Conservation (phyloP, 257 asterid genomes). For the Fraxinus excelsior region DNA sequence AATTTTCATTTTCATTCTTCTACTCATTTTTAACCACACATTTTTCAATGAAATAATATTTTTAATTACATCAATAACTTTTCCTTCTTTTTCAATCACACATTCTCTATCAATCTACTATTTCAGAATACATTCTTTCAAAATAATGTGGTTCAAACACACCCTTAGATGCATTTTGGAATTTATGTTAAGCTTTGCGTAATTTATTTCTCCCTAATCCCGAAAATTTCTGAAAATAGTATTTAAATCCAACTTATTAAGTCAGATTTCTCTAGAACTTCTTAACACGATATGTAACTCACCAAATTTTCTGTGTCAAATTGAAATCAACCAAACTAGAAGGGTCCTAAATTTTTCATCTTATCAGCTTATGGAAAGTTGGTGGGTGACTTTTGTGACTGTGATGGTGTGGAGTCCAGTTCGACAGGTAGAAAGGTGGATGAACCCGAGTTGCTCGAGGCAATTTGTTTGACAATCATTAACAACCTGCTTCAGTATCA, state of each 20-base stretch:
- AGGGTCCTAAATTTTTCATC: background rate
- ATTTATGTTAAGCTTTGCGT: background rate
- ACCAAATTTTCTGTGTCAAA: background rate
- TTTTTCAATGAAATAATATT: too few relatives aligned
- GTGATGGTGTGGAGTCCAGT: constrained; percentile 43
- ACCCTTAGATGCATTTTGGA: background rate
- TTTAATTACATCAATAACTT: too few relatives aligned
- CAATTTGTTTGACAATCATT: constrained; percentile 93
- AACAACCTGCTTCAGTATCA: constrained; percentile 87
- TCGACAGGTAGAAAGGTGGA: constrained; percentile 87
- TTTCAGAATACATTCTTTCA: too few relatives aligned
- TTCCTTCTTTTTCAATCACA: too few relatives aligned
- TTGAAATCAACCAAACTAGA: background rate
- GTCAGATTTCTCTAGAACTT: background rate
- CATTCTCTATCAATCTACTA: too few relatives aligned
- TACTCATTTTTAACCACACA: too few relatives aligned
- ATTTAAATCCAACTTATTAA: background rate
- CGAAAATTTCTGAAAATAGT: background rate
- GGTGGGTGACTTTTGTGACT: background rate
- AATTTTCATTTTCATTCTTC: too few relatives aligned
- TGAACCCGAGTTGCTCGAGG: constrained; percentile 94
- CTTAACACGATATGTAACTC: background rate
- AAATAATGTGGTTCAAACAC: too few relatives aligned
- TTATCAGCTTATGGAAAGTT: background rate
- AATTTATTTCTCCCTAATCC: background rate